phyloP scores from a whole-genome alignment of 2,329 filamentous ascomycete genomes.

The Bimuria novae-zelandiae region DNA sequence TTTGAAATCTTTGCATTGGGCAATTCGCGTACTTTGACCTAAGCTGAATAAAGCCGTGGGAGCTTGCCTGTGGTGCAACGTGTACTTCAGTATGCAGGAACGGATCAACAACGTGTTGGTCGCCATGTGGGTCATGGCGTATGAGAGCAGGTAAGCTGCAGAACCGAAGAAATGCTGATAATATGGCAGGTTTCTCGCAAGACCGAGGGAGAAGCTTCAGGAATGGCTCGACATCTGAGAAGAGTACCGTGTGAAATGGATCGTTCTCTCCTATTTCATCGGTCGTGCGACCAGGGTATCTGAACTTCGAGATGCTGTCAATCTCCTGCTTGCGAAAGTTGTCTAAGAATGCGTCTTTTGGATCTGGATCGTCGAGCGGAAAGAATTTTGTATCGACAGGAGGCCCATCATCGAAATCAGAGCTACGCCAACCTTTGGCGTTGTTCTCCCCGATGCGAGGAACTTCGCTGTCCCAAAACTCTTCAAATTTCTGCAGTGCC shows the following conservation, averaged over 20 bases:
- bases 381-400: slow-evolving; percentile 4
- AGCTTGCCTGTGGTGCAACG: slow-evolving; percentile 13
- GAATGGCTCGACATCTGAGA: slow-evolving; percentile 71
- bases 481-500: slow-evolving; percentile 55
- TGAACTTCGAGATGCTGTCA: slow-evolving; percentile 53
- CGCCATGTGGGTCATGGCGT: slow-evolving; percentile 26
- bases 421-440: slow-evolving; percentile 72
- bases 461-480: slow-evolving; percentile 88
- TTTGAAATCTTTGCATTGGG: slow-evolving; percentile 20
- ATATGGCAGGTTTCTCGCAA: slow-evolving; percentile 53
- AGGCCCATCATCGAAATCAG: slow-evolving; percentile 32
- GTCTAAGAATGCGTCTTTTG: slow-evolving; percentile 23
- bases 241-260: slow-evolving; percentile 80
- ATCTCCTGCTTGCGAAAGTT: slow-evolving; percentile 56
- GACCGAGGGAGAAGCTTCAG: slow-evolving; percentile 53
- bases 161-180: slow-evolving; percentile 67
- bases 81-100: slow-evolving; percentile 54
- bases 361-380: slow-evolving; percentile 6
- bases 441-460: slow-evolving; percentile 75
- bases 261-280: slow-evolving; percentile 80
- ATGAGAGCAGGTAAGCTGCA: slow-evolving; percentile 56
- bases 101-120: slow-evolving; percentile 55
- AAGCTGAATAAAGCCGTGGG: slow-evolving; percentile 6
- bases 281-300: slow-evolving; percentile 71
- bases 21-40: slow-evolving; percentile 16